Conservation (phyloP, 371 early-diverging fungal genomes). For the Dichotomocladium elegans region DNA sequence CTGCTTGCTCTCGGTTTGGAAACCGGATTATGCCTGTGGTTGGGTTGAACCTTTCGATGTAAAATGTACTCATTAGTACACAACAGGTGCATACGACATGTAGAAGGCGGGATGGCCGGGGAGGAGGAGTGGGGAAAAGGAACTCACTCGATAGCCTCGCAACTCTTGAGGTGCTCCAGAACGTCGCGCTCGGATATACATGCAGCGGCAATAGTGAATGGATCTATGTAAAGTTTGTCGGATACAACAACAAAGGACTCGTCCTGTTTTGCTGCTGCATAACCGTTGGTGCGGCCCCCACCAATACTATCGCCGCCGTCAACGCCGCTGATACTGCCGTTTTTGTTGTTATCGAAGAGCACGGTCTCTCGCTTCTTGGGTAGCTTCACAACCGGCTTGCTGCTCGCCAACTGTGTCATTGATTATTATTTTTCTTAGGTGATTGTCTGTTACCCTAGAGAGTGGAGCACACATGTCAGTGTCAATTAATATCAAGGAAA, state of each 20-base stretch:
- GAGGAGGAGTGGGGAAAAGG: not conserved
- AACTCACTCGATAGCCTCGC: slow-evolving; percentile 29
- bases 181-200: slow-evolving; percentile 31
- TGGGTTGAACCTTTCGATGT: not conserved
- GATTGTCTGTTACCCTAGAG: too few species aligned
- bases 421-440: too few species aligned
- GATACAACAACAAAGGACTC: slow-evolving; percentile 7
- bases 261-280: too few species aligned
- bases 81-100: not conserved
- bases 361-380: slow-evolving; percentile 4
- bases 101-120: too few species aligned
- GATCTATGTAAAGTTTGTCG: slow-evolving; percentile 19
- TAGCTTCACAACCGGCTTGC: not conserved
- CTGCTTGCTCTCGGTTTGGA: slow-evolving; percentile 1
- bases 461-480: too few species aligned
- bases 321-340: too few species aligned
- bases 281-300: too few species aligned
- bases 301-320: too few species aligned
- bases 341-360: not conserved
- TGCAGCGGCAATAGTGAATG: slow-evolving; percentile 7
- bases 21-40: slow-evolving; percentile 5
- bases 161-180: slow-evolving; percentile 23
- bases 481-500: too few species aligned
- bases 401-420: too few species aligned
- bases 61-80: not conserved